Percentiles rank a stretch among this genome's conserved stretches.
These are phyloP conservation scores for Mortierella sp. DNA, from an alignment of 371 early-diverging fungal genomes.

Conservation along the genomic window DNA sequence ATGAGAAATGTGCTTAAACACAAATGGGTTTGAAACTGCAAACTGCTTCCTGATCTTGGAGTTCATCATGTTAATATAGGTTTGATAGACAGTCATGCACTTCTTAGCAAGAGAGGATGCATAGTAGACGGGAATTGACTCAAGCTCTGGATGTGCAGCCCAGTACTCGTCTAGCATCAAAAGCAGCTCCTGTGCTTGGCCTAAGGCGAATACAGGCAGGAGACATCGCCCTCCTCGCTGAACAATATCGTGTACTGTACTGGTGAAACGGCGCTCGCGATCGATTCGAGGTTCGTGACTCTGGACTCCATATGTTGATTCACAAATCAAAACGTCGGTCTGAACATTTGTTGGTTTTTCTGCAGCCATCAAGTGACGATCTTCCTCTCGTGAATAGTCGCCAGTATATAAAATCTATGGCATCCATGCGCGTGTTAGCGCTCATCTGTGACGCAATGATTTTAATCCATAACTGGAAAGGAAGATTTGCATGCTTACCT, in stretches of 20 bases:
- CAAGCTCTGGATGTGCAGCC: slow-evolving; percentile 95
- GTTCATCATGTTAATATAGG: slow-evolving; percentile 99
- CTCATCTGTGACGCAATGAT: not conserved
- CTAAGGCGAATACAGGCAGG: slow-evolving; percentile 99
- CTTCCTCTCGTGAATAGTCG: slow-evolving; percentile 99
- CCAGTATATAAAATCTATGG: slow-evolving; percentile 96
- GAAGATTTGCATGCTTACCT: slow-evolving; percentile 61
- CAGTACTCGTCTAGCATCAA: slow-evolving; percentile 99
- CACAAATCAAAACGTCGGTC: slow-evolving; percentile 97
- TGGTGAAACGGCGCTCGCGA: slow-evolving; percentile 95
- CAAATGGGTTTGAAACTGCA: slow-evolving; percentile 96
- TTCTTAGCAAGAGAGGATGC: slow-evolving; percentile 98
- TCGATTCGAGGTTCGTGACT: slow-evolving; percentile 97
- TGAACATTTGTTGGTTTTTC: slow-evolving; percentile 88
- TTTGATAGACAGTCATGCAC: slow-evolving; percentile 99
- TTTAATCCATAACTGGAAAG: too few species aligned
- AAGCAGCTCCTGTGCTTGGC: slow-evolving; percentile 99
- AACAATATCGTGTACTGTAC: slow-evolving; percentile 95
- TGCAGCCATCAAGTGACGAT: slow-evolving; percentile 99
- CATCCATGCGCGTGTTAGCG: not conserved
- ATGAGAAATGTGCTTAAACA: slow-evolving; percentile 98
- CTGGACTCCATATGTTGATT: slow-evolving; percentile 99
- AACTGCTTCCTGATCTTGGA: slow-evolving; percentile 95
- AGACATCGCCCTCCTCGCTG: slow-evolving; percentile 97
- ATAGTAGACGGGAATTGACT: slow-evolving; percentile 98